Evolutionary conservation across 352 stramenopile genomes (phyloP).

Genomic region (Phytopythium oedochilum): DNA sequence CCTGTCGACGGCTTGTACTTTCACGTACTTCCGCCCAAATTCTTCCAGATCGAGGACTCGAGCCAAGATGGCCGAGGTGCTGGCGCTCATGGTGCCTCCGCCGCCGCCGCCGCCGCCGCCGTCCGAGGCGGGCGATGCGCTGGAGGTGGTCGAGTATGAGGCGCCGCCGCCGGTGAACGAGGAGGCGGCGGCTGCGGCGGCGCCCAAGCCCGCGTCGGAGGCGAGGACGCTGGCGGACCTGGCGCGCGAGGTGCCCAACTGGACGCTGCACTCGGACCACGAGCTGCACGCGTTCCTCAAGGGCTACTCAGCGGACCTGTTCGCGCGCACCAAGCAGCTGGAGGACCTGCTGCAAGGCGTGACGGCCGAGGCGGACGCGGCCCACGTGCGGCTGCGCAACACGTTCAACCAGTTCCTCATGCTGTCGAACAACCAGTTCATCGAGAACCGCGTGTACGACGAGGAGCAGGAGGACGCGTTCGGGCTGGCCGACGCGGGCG

Average conservation of each 20-base stretch:
- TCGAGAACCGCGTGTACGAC: conserved; percentile 88
- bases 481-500: conserved; percentile 13
- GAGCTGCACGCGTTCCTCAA: conserved; percentile 69
- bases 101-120: conserved; percentile 10
- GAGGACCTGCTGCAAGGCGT: conserved; percentile 72
- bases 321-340: conserved; percentile 64
- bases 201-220: conserved; percentile 9
- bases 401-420: conserved; percentile 87
- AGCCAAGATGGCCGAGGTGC: conserved; percentile 27
- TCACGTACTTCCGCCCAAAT: too few species aligned
- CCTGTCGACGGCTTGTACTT: too few species aligned
- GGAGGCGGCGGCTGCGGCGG: too few species aligned
- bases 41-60: too few species aligned
- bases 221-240: conserved; percentile 40
- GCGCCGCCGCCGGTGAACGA: background rate
- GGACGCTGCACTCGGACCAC: conserved; percentile 76
- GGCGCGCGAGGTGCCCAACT: conserved; percentile 40
- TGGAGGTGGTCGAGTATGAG: background rate
- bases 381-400: conserved; percentile 76
- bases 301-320: conserved; percentile 58
- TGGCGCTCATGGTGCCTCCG: conserved; percentile 19
- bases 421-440: conserved; percentile 87
- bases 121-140: background rate
- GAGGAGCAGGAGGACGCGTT: conserved; percentile 80
- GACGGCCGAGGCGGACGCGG: conserved; percentile 52